A percentile compares a stretch with the other conserved stretches of the same genome.
These are phyloP conservation scores for Tetraselmis striata DNA, from an alignment of 139 green algal genomes.

Conservation along the genomic window DNA sequence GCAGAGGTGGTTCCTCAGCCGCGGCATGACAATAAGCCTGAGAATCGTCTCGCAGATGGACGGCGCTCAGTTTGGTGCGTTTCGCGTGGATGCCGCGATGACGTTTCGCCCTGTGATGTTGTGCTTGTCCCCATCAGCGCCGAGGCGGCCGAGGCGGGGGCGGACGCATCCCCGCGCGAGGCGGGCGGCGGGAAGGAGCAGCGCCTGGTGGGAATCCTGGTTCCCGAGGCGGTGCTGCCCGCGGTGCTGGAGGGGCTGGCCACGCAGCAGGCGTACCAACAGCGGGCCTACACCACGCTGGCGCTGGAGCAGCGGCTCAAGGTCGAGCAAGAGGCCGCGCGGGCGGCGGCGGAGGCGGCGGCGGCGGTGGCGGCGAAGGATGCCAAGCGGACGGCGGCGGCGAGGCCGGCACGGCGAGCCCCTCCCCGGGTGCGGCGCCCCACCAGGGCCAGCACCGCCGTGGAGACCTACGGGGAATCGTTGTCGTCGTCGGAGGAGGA, in stretches of 20 bases:
- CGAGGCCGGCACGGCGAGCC: no score
- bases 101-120: no score
- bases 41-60: no score
- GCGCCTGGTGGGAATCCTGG: constrained; percentile 40
- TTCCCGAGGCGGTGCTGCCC: constrained; percentile 26
- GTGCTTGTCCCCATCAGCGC: no score
- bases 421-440: no score
- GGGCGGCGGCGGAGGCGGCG: not conserved
- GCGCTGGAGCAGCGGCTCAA: not conserved
- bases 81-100: no score
- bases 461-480: no score
- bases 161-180: not conserved
- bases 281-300: not conserved
- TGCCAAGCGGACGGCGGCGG: not conserved
- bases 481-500: no score
- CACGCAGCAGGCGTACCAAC: not conserved
- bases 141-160: not conserved
- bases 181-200: not conserved
- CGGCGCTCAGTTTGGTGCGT: no score
- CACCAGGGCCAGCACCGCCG: no score
- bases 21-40: no score
- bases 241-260: constrained; percentile 21
- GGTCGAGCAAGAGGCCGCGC: not conserved
- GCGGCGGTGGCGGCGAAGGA: not conserved
- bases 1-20: no score